Evolutionary conservation across 73 alveolate genomes (phyloP), one percentile per base, ranked within the genome.

Genomic region (Breviolum minutum): DNA sequence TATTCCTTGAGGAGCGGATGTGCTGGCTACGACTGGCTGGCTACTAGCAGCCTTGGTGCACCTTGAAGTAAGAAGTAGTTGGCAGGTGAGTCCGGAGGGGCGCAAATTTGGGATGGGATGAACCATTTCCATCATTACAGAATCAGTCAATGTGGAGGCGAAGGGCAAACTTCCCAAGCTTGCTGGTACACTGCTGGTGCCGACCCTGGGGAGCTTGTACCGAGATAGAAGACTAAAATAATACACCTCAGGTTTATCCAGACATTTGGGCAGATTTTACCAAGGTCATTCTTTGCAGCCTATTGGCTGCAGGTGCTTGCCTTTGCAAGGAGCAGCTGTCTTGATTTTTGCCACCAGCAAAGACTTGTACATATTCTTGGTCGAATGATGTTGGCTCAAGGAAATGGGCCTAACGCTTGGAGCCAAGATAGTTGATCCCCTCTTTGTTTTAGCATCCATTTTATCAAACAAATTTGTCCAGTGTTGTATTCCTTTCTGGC

Each of bases 31-130:
- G n/a, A 54, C 91, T 24, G 94, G 94, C 17, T 84, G 89, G 95
- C 91, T 95, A 9, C 88, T 82, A n/a, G 98, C 98, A 8, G 98
- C 98, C 17, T 48, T 92, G 61, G 81, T 68, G 77, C 98, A 92
- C 69, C 30, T 92, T 63, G 91, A 81, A 19, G 98, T 81, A n/a
- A 73, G 98, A 61, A 84, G 90, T 8, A 69, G 81, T 40, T 92
- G 98, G 98, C 98, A 92, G 98, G 98, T 54, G 30, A 14, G 8
- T 14, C n/a, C 2, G 17, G n/a, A n/a, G n/a, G n/a, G n/a, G 54
- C 54, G 54, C 54, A 40, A 40, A 40, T 40, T 40, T 40, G 54
- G 54, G 10, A 20, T 48, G 70, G 70, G 19, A 27, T 79, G 63
- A 79, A 30, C 87, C 27, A 32, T 14, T 73, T 29, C 6, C 0